Evolutionary conservation across 805 yeast species (phyloP), one percentile per base, ranked within the genome.

Genomic region (Wickerhamiella sergipiensis): DNA sequence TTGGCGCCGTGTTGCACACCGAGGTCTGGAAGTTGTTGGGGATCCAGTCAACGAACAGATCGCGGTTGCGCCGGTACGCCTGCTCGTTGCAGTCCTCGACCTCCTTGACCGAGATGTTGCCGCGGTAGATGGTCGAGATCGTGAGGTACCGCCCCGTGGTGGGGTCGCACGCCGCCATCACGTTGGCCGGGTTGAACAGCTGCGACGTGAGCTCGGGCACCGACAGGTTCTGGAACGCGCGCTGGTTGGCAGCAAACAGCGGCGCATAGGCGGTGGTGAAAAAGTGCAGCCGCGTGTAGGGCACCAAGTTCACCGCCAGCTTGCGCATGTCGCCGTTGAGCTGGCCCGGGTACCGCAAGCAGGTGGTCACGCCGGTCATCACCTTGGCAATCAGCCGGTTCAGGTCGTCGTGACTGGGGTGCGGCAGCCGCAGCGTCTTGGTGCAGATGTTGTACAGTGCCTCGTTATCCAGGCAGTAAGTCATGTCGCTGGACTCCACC

Each of bases 181-280:
- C 84, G 66, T 89, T 88, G 64, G 80, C 79, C 49, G 95, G 79
- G 68, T 86, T 94, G 67, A 89, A 88, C 83, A 88, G 81, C 71
- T 88, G 97, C 71, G 86, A 95, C 49, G 96, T 87, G 63, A 88
- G 79, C 70, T 88, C 97, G 38, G 95, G 95, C 44, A 88, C 96
- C 39, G 88, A 75, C 64, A 87, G 74, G 24, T 89, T 79, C 71
- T 92, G 83, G 74, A 88, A 88, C 4, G 89, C 81, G 64, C 83
- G 79, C 19, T 95, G 78, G 48, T 86, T 86, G 55, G 81, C 71
- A 4, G 95, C 77, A 46, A 94, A 83, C 63, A 88, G 76, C 56
- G 97, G 97, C 43, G 97, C 96, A 66, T 83, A 87, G 55, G 95
- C 95, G 54, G 86, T 95, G 83, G 89, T 88, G 71, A 88, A 88